A percentile compares a stretch with the other conserved stretches of the same genome.
phyloP scores from a whole-genome alignment of 1,284 basidiomycete species.

The Cystobasidium slooffiae region DNA sequence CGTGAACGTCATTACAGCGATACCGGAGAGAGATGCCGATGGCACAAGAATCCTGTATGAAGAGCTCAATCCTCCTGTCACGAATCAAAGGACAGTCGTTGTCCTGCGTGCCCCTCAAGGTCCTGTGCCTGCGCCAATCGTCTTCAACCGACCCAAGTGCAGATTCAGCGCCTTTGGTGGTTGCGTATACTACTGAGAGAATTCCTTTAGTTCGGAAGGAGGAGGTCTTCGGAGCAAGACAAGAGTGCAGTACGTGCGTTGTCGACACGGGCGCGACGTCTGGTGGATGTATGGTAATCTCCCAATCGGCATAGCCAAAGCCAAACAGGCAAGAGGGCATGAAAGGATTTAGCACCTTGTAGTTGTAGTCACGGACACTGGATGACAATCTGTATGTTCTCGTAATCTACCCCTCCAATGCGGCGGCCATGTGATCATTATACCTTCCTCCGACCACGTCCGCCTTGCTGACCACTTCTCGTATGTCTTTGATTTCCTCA shows the following conservation, averaged over 20 bases:
- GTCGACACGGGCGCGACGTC: no score
- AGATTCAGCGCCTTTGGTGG: neutral
- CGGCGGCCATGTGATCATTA: constrained; percentile 15
- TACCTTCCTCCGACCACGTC: constrained; percentile 50
- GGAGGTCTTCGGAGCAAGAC: no score
- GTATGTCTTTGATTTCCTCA: constrained; percentile 52
- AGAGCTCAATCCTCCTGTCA: neutral
- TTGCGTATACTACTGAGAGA: constrained; percentile 5
- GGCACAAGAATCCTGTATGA: neutral
- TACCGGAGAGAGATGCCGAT: neutral
- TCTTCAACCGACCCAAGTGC: constrained; percentile 14
- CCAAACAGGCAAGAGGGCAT: no score
- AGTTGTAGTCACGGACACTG: no score
- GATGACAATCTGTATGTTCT: neutral
- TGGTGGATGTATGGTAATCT: no score
- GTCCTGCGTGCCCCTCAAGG: neutral
- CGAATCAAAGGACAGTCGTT: neutral
- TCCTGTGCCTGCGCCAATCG: neutral
- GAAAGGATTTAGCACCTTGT: no score
- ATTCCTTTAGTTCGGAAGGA: neutral
- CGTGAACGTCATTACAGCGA: neutral
- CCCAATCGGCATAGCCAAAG: no score
- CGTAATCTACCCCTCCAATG: constrained; percentile 10
- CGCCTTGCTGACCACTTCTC: constrained; percentile 42
- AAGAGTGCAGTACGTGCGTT: no score